These are phyloP conservation scores for Vickermania spadyakhi DNA, from an alignment of 208 protist species.

Conservation along the genomic window DNA sequence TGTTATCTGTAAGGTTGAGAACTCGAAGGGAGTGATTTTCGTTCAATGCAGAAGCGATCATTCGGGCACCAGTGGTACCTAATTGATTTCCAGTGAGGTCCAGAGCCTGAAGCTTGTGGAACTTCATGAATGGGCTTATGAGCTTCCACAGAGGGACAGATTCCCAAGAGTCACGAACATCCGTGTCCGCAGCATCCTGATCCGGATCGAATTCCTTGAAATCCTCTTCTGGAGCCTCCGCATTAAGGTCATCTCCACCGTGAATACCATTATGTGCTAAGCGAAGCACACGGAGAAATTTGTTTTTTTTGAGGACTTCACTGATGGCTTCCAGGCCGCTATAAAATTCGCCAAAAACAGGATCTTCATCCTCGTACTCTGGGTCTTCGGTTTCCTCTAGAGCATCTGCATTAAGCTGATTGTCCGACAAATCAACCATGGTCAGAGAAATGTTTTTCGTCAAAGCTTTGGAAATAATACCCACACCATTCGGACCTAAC, in stretches of 20 bases:
- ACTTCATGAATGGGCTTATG: constrained; percentile 53
- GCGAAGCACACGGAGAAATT: constrained; percentile 72
- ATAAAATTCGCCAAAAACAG: constrained; percentile 72
- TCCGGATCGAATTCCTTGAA: constrained; percentile 35
- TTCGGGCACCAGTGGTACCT: constrained; percentile 46
- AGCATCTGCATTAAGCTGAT: constrained; percentile 27
- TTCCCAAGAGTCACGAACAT: constrained; percentile 37
- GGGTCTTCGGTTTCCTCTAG: constrained; percentile 66
- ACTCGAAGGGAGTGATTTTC: constrained; percentile 59
- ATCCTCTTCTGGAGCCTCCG: constrained; percentile 25
- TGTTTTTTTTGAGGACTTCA: constrained; percentile 88
- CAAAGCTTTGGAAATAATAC: constrained; percentile 77
- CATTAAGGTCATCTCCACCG: constrained; percentile 54
- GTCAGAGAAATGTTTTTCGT: constrained; percentile 73
- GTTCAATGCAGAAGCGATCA: constrained; percentile 66
- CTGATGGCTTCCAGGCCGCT: constrained; percentile 67
- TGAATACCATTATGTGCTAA: constrained; percentile 73
- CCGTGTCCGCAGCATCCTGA: constrained; percentile 17
- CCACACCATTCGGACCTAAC: constrained; percentile 65
- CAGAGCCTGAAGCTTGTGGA: constrained; percentile 59
- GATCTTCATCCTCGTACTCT: constrained; percentile 58
- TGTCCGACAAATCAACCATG: constrained; percentile 63
- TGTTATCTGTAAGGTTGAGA: constrained; percentile 73
- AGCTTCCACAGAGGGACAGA: constrained; percentile 68
- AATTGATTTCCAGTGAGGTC: constrained; percentile 73